Base-by-base conservation (phyloP, 106 monocot species). In the Dactylorhiza incarnata region DNA sequence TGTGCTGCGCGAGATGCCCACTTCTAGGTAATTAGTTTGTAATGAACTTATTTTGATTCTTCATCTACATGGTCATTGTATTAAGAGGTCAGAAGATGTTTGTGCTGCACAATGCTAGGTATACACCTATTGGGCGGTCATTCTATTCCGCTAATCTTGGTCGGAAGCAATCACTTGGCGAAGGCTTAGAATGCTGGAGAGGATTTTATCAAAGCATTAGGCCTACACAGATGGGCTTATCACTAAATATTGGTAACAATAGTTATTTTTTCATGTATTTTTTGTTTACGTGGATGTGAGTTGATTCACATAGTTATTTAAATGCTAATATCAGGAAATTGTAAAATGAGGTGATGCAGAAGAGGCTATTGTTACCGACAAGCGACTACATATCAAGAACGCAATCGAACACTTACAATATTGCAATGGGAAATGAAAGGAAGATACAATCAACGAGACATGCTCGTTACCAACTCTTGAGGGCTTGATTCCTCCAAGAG, bases 191-290 rank as follows among this genome's bases (percentile, higher is more conserved):
- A 82, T 86, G 94, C 56, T 99, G 97, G 97, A 87, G 97, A 24
- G 97, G 97, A 3, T 96, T 96, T 80, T 99, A 99, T 75, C 97
- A 99, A 71, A 99, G 97, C 78, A 99, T 99, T 49, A 87, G 97
- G 4, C 97, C 94, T 50, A 99, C 97, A 55, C 94, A 99, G 48
- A 99, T 99, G 97, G 97, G 97, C 13, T 76, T 99, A 48, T 99
- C 97, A 54, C 75, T 99, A 8, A 99, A 99, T 73, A 94, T 99
- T 81, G 94, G 97, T 99, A 74, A 54, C 45, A 12, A 56, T 59
- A 5, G 26, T 25, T 26, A 5, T 9, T 67, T 67, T 61, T 29
- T 26, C 66, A 11, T 67, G 23, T 9, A 29, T 24, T 29, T 67
- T 26, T 26, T 67, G 66, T 5, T 29, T 61, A 7, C 4, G 11